A percentile compares a stretch with the other conserved stretches of the same genome.
Evolutionary conservation across 164 flowering plant genomes (phyloP).

Genomic region (Taxillus chinensis): DNA sequence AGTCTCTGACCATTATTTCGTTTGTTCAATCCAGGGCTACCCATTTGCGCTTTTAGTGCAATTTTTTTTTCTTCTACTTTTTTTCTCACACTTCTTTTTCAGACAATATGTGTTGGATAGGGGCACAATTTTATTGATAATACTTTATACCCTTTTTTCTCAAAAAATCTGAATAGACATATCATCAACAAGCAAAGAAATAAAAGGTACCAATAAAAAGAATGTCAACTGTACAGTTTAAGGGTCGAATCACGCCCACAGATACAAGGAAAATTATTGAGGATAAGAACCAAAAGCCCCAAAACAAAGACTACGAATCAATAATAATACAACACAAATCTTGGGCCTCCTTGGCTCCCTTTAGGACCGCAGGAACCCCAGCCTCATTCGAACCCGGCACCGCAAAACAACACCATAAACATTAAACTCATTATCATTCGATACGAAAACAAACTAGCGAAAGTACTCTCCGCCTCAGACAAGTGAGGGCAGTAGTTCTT

Average conservation of each 20-base stretch:
- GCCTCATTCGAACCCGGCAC: too few species aligned
- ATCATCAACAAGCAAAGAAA: background rate
- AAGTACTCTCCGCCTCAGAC: too few species aligned
- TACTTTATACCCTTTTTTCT: background rate
- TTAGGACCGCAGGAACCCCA: too few species aligned
- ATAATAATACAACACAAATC: background rate
- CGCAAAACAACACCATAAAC: too few species aligned
- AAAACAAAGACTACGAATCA: background rate
- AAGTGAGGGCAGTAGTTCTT: too few species aligned
- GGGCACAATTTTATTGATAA: background rate
- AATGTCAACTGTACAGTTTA: background rate
- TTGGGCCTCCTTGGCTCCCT: too few species aligned
- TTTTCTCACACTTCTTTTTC: constrained; percentile 6
- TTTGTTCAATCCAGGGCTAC: constrained; percentile 16
- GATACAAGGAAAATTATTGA: background rate
- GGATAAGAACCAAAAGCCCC: too few species aligned
- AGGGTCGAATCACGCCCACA: background rate
- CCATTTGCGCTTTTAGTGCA: constrained; percentile 11
- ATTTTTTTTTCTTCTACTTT: constrained; percentile 4
- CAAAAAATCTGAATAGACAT: background rate
- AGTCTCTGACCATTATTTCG: constrained; percentile 25
- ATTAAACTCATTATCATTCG: too few species aligned
- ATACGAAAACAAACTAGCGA: too few species aligned
- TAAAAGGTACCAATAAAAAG: background rate
- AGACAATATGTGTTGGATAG: background rate